A percentile compares a stretch with the other conserved stretches of the same genome.
These are phyloP conservation scores for Allodekkera sacchari DNA, from an alignment of 805 yeast genomes.

Conservation along the genomic window DNA sequence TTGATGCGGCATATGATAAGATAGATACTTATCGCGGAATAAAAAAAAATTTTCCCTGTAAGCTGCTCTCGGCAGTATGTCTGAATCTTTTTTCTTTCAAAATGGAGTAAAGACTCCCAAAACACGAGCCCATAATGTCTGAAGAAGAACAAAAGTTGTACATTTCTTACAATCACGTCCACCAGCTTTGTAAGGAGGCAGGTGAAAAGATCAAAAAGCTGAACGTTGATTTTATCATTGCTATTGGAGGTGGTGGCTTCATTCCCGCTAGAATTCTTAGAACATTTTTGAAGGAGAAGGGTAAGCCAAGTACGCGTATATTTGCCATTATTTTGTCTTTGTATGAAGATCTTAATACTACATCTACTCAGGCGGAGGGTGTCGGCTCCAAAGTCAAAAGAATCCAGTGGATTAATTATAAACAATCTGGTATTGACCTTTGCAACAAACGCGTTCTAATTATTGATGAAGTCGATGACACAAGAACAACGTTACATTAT, in stretches of 20 bases:
- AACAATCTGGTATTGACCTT: constrained; percentile 50
- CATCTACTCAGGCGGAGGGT: constrained; percentile 45
- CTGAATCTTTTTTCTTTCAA: constrained; percentile 1
- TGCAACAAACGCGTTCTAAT: constrained; percentile 65
- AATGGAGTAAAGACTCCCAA: not conserved
- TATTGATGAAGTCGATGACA: constrained; percentile 82
- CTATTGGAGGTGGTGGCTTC: constrained; percentile 86
- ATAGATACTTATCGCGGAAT: too few species aligned
- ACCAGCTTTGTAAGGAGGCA: constrained; percentile 39
- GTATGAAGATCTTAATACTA: constrained; percentile 72
- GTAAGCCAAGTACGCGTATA: constrained; percentile 81
- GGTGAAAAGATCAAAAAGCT: constrained; percentile 58
- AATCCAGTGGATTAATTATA: constrained; percentile 79
- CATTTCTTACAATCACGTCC: constrained; percentile 75
- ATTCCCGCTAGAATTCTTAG: constrained; percentile 96
- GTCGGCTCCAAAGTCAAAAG: constrained; percentile 65
- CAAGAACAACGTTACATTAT: constrained; percentile 76
- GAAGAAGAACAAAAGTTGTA: constrained; percentile 42
- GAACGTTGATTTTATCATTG: constrained; percentile 85
- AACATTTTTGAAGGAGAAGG: constrained; percentile 82
- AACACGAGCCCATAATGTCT: constrained; percentile 1
- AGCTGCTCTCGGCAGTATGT: not conserved
- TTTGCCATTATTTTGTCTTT: constrained; percentile 91
- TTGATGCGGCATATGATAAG: too few species aligned
- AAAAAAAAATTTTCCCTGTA: too few species aligned